Percentiles rank a stretch among this genome's conserved stretches.
These are phyloP conservation scores for Coemansia sp. DNA, from an alignment of 192 early-diverging fungal species.

Conservation along the genomic window DNA sequence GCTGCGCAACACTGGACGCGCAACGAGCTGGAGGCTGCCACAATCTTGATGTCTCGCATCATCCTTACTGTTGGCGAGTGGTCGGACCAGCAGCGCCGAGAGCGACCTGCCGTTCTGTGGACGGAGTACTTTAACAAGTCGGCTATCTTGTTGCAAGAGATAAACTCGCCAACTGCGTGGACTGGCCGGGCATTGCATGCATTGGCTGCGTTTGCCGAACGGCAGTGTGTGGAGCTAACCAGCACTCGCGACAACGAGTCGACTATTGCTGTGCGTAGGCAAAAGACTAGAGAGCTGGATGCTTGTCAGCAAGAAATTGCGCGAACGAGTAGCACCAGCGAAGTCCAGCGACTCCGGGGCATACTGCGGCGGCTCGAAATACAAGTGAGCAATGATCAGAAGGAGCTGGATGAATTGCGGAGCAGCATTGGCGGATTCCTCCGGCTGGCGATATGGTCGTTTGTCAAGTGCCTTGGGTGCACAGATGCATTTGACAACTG, in stretches of 20 bases:
- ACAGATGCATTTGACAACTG: slow-evolving; percentile 41
- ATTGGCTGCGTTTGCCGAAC: slow-evolving; percentile 46
- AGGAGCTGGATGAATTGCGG: slow-evolving; percentile 33
- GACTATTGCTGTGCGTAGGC: slow-evolving; percentile 40
- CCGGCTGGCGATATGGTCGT: slow-evolving; percentile 46
- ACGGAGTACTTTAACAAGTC: slow-evolving; percentile 50
- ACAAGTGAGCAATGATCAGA: slow-evolving; percentile 41
- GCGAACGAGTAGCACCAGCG: slow-evolving; percentile 12
- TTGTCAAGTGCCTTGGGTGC: slow-evolving; percentile 42
- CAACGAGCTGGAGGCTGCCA: slow-evolving; percentile 28
- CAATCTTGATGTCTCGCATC: slow-evolving; percentile 42
- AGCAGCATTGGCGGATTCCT: slow-evolving; percentile 41
- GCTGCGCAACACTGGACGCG: slow-evolving; percentile 14
- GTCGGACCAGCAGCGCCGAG: slow-evolving; percentile 45
- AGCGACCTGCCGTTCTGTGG: slow-evolving; percentile 51
- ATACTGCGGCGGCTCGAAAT: slow-evolving; percentile 39
- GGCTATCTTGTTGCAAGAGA: slow-evolving; percentile 32
- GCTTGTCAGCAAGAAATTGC: slow-evolving; percentile 39
- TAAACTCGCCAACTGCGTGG: slow-evolving; percentile 38
- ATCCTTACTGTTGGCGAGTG: slow-evolving; percentile 50
- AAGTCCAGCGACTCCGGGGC: slow-evolving; percentile 22
- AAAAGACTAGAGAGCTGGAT: slow-evolving; percentile 44
- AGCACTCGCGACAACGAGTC: slow-evolving; percentile 36
- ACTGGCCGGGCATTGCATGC: slow-evolving; percentile 50
- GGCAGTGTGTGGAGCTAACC: slow-evolving; percentile 49